Evolutionary conservation across 2,329 filamentous ascomycete genomes (phyloP).

Genomic region (Sclerotinia spermophila): DNA sequence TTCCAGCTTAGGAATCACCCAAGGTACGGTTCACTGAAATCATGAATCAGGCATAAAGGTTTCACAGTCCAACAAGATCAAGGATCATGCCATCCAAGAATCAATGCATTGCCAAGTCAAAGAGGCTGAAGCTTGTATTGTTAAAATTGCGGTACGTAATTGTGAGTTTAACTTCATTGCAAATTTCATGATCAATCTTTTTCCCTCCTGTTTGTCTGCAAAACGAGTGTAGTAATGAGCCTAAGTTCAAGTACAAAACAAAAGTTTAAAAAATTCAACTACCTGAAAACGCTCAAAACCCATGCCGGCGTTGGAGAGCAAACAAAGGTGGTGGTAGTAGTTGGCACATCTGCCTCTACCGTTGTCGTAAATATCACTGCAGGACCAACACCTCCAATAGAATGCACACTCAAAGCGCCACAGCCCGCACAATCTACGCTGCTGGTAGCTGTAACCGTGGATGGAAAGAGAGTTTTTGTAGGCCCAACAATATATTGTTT

Average conservation of each 20-base stretch:
- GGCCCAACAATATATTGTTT: background rate
- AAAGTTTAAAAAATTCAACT: background rate
- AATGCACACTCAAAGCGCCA: background rate
- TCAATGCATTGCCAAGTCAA: background rate
- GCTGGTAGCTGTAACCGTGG: constrained; percentile 6
- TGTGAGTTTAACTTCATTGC: background rate
- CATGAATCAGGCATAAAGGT: background rate
- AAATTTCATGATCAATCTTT: background rate
- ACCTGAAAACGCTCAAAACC: background rate
- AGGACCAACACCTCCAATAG: constrained; percentile 13
- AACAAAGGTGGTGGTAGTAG: constrained; percentile 3
- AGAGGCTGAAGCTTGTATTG: background rate
- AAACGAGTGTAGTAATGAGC: background rate
- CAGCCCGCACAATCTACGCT: constrained; percentile 17
- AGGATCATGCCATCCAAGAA: background rate
- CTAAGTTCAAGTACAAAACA: background rate
- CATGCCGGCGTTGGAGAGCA: background rate
- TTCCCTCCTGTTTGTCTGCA: background rate
- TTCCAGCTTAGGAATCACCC: background rate
- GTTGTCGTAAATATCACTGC: constrained; percentile 8
- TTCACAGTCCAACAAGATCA: background rate
- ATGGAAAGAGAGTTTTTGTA: constrained; percentile 8
- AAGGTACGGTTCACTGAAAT: background rate
- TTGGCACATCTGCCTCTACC: constrained; percentile 1
- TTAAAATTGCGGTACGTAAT: background rate